phyloP scores from a whole-genome alignment of 768 basidiomycete genomes.

The Mycena floridula region DNA sequence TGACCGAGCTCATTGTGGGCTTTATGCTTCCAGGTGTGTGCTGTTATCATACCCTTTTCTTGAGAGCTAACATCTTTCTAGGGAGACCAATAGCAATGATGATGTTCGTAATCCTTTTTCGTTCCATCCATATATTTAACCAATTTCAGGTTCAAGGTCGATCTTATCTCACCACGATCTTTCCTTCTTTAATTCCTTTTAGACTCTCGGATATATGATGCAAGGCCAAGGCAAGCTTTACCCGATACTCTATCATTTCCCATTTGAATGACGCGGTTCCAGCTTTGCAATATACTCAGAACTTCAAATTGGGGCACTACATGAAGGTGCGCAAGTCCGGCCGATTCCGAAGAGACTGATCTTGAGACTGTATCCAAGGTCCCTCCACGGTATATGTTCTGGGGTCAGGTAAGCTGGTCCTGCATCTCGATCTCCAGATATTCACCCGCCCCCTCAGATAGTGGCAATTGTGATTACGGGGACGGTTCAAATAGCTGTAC shows the following conservation, averaged over 20 bases:
- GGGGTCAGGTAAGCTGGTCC: conserved; percentile 16
- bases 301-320: conserved; percentile 48
- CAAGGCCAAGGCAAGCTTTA: conserved; percentile 20
- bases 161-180: conserved; percentile 7
- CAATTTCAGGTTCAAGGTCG: conserved; percentile 4
- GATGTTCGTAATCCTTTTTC: conserved; percentile 13
- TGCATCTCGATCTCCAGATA: conserved; percentile 2
- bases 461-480: conserved; percentile 52
- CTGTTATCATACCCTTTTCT: background rate
- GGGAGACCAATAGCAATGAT: conserved; percentile 32
- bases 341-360: too few species aligned
- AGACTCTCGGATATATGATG: conserved; percentile 27
- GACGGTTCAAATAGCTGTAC: conserved; percentile 62
- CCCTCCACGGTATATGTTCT: conserved; percentile 55
- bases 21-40: conserved; percentile 23
- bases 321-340: too few species aligned
- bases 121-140: background rate
- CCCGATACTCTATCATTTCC: background rate
- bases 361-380: too few species aligned
- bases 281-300: conserved; percentile 27
- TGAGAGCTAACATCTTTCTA: background rate
- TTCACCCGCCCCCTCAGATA: conserved; percentile 32
- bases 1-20: conserved; percentile 35
- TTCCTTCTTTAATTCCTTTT: background rate
- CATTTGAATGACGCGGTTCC: background rate